Evolutionary conservation across 768 basidiomycete genomes (phyloP), one percentile per base, ranked within the genome.

Genomic region (Russula griseocarnosa): DNA sequence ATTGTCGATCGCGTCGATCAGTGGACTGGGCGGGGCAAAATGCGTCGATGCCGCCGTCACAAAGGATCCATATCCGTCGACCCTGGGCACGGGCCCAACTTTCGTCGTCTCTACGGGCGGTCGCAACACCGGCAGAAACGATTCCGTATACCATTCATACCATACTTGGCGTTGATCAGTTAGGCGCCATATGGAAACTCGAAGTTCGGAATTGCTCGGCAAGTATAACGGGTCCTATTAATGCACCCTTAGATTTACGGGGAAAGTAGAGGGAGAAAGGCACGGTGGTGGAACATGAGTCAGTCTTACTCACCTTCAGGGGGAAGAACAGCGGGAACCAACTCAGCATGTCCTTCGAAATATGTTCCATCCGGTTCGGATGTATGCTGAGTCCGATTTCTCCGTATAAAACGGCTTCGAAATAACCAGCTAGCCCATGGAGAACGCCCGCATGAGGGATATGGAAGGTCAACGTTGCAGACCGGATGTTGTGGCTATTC

Each of bases 311-410:
- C 63, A 90, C 94, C 75, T 86, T 89, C 73, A 98, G 85, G 2
- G 97, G 97, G 76, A 99, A 96, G 77, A 93, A 97, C 22, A 98
- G 76, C 0, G 97, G 97, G 77, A 99, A 99, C 97, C 97, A 99
- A 72, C 95, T 98, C 70, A 98, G 79, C 97, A 99, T 99, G 69
- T 98, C 88, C 70, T 92, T 94, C 9, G 93, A 94, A 59, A 95
- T 81, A 52, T 84, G 80, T 30, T 92, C 88, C 72, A 90, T 92
- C 54, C 87, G 85, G 58, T 90, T 83, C 0, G 97, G 97, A 72
- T 98, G 96, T 47, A 97, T 98, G 70, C 92, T 97, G 28, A 98
- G 77, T 0, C 94, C 92, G 24, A 98, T 80, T 65, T 88, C 86
- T n/a, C 83, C 85, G 71, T 99, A 99, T 5, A 99, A 77, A 11